Conservation (phyloP, 257 asterid genomes). For the Jacaranda copaia region DNA sequence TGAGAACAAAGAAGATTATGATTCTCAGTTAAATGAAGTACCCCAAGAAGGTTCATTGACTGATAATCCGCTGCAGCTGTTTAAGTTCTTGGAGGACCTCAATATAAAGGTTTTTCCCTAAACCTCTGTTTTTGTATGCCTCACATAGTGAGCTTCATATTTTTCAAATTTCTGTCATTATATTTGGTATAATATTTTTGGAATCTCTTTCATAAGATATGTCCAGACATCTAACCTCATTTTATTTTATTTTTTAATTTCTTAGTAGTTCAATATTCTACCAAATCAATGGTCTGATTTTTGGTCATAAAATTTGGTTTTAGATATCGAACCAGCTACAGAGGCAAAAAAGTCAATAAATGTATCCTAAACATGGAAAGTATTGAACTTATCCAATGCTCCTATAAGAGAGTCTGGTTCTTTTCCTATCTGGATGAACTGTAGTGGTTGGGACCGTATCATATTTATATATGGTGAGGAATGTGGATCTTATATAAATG, state of each 20-base stretch:
- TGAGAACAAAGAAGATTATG: background rate
- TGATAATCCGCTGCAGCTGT: slow-evolving; percentile 7
- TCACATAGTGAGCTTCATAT: background rate
- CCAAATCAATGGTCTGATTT: background rate
- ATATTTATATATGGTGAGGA: too few species aligned
- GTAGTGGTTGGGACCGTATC: too few species aligned
- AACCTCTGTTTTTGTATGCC: background rate
- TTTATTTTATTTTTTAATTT: too few species aligned
- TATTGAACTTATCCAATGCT: too few species aligned
- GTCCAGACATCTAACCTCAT: background rate
- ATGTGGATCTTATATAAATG: background rate
- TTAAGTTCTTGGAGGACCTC: slow-evolving; percentile 29
- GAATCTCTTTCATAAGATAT: background rate
- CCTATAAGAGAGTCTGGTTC: background rate
- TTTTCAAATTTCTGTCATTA: background rate
- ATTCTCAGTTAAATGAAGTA: background rate
- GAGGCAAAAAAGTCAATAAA: background rate
- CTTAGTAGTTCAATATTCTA: background rate
- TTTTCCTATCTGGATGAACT: background rate
- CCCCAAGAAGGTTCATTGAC: slow-evolving; percentile 16
- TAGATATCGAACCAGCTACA: background rate
- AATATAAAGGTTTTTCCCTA: slow-evolving; percentile 19
- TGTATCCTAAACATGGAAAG: too few species aligned
- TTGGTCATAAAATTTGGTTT: background rate
- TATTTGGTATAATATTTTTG: background rate